phyloP scores from a whole-genome alignment of 495 filamentous ascomycete species.

The Neurospora sp. region DNA sequence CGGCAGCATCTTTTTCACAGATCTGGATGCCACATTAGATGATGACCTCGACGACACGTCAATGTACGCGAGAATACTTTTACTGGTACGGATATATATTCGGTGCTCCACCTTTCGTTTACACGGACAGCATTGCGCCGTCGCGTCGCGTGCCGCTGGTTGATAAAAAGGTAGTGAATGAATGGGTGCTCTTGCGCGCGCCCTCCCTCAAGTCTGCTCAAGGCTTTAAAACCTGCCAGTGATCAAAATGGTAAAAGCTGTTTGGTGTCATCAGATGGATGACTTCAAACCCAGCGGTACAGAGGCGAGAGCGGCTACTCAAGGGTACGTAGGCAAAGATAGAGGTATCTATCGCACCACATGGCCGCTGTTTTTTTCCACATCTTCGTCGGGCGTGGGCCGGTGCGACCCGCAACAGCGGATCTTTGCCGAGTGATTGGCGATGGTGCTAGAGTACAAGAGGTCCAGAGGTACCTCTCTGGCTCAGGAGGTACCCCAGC shows the following conservation, averaged over 20 bases:
- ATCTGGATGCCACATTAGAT: background rate
- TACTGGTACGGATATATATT: background rate
- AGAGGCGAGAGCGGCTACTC: background rate
- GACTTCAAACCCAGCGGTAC: background rate
- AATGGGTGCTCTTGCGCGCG: background rate
- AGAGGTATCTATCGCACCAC: background rate
- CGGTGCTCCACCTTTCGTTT: background rate
- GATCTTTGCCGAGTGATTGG: background rate
- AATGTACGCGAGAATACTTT: background rate
- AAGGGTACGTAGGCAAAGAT: background rate
- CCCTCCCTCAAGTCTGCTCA: background rate
- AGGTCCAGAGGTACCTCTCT: background rate
- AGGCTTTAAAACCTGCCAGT: background rate
- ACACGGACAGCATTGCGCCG: background rate
- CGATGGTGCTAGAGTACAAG: background rate
- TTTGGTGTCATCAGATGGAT: background rate
- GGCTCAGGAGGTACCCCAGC: background rate
- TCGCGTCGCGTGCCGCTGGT: background rate
- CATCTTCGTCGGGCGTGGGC: background rate
- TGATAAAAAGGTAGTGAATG: background rate
- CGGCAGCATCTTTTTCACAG: constrained; percentile 9
- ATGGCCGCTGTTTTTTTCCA: background rate
- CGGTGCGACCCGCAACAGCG: background rate
- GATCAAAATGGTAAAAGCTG: background rate
- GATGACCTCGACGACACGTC: background rate